Conservation (phyloP, 2,329 filamentous ascomycete genomes). For the Diplodia sapinea region DNA sequence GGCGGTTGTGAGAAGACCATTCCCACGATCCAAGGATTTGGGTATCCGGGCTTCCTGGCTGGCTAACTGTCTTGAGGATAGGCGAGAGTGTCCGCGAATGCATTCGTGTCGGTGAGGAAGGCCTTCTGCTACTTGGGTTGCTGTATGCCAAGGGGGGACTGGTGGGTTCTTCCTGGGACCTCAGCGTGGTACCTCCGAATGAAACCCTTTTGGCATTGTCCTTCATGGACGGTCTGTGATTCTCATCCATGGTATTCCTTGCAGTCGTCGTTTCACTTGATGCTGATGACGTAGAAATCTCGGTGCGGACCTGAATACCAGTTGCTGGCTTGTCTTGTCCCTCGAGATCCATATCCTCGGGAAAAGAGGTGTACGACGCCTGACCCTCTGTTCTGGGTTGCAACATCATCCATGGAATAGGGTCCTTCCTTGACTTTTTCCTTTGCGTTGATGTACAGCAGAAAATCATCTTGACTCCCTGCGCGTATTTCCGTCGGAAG, state of each 20-base stretch:
- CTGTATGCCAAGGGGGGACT: slow-evolving; percentile 4
- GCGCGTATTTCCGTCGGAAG: slow-evolving; percentile 17
- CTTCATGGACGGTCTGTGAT: not conserved
- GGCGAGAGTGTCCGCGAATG: slow-evolving; percentile 14
- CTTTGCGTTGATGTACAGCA: not conserved
- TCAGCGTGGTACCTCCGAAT: slow-evolving; percentile 15
- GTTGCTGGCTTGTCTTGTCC: not conserved
- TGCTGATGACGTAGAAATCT: slow-evolving; percentile 14
- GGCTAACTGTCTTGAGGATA: not conserved
- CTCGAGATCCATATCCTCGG: slow-evolving; percentile 4
- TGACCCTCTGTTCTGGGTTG: slow-evolving; percentile 13
- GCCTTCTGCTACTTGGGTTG: slow-evolving; percentile 20
- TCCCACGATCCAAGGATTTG: slow-evolving; percentile 3
- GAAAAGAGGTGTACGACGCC: slow-evolving; percentile 1
- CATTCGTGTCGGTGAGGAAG: slow-evolving; percentile 6
- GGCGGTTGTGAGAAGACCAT: slow-evolving; percentile 12
- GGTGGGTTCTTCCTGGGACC: not conserved
- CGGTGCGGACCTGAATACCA: slow-evolving; percentile 2
- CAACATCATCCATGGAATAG: slow-evolving; percentile 15
- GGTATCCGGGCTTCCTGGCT: not conserved
- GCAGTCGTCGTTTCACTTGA: not conserved
- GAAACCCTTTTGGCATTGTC: slow-evolving; percentile 6
- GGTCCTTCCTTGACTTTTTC: not conserved
- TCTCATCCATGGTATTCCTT: not conserved
- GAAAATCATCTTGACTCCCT: not conserved